phyloP scores from a whole-genome alignment of 2,329 filamentous ascomycete genomes.

The Stagonosporopsis tanaceti region DNA sequence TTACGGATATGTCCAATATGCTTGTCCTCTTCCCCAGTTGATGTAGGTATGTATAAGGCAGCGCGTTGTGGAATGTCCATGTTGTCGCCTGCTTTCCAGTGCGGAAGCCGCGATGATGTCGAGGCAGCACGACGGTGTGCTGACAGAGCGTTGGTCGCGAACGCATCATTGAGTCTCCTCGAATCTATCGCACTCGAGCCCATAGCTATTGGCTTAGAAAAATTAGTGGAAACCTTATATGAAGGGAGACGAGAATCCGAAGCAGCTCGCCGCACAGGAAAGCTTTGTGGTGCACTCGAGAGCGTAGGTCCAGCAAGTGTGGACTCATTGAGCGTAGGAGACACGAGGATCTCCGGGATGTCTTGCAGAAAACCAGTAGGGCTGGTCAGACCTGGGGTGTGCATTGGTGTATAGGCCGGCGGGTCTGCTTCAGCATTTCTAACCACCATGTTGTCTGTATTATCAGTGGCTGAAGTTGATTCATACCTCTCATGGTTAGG shows the following conservation, averaged over 20 bases:
- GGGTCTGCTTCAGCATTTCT: not conserved
- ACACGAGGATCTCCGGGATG: conserved; percentile 8
- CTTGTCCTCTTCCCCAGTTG: not conserved
- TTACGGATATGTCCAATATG: not conserved
- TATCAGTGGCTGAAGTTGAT: not conserved
- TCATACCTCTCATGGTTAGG: not conserved
- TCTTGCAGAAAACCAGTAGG: conserved; percentile 4
- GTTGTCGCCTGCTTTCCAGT: not conserved
- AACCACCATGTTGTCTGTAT: not conserved
- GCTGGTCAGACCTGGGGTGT: not conserved
- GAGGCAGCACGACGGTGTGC: conserved; percentile 7
- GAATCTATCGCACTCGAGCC: not conserved
- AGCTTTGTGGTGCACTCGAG: not conserved
- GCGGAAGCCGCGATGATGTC: conserved; percentile 3
- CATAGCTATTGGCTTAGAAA: too few species aligned
- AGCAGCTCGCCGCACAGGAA: conserved; percentile 8
- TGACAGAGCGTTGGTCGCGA: too few species aligned
- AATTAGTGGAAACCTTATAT: not conserved
- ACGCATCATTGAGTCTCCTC: not conserved
- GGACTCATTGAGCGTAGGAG: not conserved
- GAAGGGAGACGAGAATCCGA: conserved; percentile 10
- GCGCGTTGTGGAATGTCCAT: not conserved
- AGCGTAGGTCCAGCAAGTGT: not conserved
- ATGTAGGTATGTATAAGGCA: not conserved
- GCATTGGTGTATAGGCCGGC: conserved; percentile 4